Conservation (phyloP, 768 basidiomycete genomes). For the Mycena olivaceomarginata region DNA sequence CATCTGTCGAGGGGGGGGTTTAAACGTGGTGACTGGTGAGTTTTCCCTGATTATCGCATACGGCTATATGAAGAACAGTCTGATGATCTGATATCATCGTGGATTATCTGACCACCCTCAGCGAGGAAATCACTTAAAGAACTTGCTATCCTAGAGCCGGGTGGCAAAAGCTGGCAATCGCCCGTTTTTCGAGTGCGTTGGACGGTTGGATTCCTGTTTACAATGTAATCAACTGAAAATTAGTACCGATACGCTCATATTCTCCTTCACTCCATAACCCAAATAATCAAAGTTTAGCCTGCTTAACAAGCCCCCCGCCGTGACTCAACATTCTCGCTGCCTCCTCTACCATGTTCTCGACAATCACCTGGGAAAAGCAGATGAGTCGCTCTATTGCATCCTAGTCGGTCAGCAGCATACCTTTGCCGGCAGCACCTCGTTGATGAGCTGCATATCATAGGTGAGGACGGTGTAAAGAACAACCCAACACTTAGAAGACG, state of each 20-base stretch:
- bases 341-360: constrained; percentile 33
- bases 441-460: constrained; percentile 16
- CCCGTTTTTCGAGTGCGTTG: no score
- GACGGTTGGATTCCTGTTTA: no score
- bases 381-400: neutral
- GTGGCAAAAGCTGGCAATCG: no score
- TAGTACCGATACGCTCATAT: no score
- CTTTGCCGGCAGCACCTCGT: constrained; percentile 34
- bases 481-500: neutral
- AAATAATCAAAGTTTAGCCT: constrained; percentile 28
- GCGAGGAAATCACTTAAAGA: no score
- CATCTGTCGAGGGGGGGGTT: no score
- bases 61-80: no score
- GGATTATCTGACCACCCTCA: no score
- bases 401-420: neutral
- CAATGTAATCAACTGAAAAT: no score
- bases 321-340: constrained; percentile 14
- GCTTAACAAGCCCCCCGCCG: constrained; percentile 15
- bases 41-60: neutral
- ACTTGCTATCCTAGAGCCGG: no score
- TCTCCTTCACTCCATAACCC: neutral
- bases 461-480: neutral
- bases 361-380: constrained; percentile 9
- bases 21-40: neutral
- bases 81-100: no score